A percentile compares a stretch with the other conserved stretches of the same genome.
Evolutionary conservation across 164 flowering plant genomes (phyloP).

Genomic region (Cinnamomum micranthum): DNA sequence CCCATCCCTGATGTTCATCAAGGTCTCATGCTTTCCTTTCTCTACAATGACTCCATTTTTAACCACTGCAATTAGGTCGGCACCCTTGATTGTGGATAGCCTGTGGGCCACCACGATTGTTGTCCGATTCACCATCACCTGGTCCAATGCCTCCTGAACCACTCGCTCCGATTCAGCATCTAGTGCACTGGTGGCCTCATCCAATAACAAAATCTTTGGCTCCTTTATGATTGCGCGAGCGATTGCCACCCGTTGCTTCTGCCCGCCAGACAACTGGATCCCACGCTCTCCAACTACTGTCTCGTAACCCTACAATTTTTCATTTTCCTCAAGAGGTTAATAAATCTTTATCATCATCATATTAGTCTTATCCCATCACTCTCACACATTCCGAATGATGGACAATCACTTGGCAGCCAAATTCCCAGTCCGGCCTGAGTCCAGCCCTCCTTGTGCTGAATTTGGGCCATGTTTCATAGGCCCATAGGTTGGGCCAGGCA

Average conservation of each 20-base stretch:
- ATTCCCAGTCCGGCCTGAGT: too few species aligned
- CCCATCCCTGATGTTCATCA: slow-evolving; percentile 49
- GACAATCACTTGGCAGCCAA: too few species aligned
- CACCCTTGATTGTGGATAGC: slow-evolving; percentile 62
- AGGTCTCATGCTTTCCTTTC: slow-evolving; percentile 62
- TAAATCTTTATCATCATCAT: too few species aligned
- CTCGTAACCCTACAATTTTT: slow-evolving; percentile 58
- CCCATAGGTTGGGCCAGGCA: too few species aligned
- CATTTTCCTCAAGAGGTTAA: neutral
- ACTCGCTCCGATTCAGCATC: slow-evolving; percentile 74
- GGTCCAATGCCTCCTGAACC: slow-evolving; percentile 74
- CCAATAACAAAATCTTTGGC: slow-evolving; percentile 65
- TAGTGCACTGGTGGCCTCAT: slow-evolving; percentile 79
- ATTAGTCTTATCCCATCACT: too few species aligned
- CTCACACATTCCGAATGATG: too few species aligned
- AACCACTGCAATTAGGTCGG: slow-evolving; percentile 65
- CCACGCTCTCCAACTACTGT: slow-evolving; percentile 80
- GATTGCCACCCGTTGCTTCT: slow-evolving; percentile 81
- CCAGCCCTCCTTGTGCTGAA: too few species aligned
- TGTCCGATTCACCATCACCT: slow-evolving; percentile 65
- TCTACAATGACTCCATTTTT: slow-evolving; percentile 70
- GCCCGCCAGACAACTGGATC: slow-evolving; percentile 76
- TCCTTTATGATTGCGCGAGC: slow-evolving; percentile 74
- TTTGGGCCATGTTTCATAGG: too few species aligned
- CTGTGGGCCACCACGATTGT: slow-evolving; percentile 81